Percentiles rank a stretch among this genome's conserved stretches.
phyloP scores from a whole-genome alignment of 169 alveolate species.

The Babesia ovis region DNA sequence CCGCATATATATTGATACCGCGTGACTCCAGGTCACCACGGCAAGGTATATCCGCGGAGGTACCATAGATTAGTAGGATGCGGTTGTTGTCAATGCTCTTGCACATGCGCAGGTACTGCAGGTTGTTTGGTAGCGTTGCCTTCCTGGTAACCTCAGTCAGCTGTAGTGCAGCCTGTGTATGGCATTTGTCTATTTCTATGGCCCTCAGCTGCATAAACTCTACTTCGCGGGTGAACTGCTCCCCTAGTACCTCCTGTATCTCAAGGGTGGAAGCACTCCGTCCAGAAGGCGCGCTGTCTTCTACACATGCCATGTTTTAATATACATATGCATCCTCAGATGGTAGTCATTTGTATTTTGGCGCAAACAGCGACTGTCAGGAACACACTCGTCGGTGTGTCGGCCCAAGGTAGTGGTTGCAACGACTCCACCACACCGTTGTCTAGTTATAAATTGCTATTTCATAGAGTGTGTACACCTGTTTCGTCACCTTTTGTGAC shows the following conservation, averaged over 20 bases:
- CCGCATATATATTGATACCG: slow-evolving; percentile 32
- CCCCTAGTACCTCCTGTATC: slow-evolving; percentile 40
- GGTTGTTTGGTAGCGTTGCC: slow-evolving; percentile 16
- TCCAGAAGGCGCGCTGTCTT: too few species aligned
- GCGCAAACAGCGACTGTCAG: background rate
- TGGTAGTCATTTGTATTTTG: background rate
- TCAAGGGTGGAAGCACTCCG: background rate
- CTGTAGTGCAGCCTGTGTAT: slow-evolving; percentile 43
- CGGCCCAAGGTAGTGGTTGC: background rate
- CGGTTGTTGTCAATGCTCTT: slow-evolving; percentile 40
- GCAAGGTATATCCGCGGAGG: slow-evolving; percentile 8
- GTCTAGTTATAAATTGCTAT: background rate
- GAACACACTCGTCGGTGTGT: background rate
- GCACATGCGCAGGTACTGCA: slow-evolving; percentile 59
- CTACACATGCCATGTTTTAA: too few species aligned
- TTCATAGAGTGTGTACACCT: background rate
- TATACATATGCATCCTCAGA: too few species aligned
- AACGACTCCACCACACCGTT: background rate
- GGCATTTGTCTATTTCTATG: slow-evolving; percentile 48
- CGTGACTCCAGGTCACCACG: slow-evolving; percentile 8
- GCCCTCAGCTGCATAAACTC: slow-evolving; percentile 59
- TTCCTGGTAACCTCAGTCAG: slow-evolving; percentile 50
- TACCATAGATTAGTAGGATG: slow-evolving; percentile 46
- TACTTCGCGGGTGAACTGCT: slow-evolving; percentile 47
- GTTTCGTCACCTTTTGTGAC: background rate